Percentiles rank a stretch among this genome's conserved stretches.
These are phyloP conservation scores for Myrica gale DNA, from an alignment of 306 rosid species.

Conservation along the genomic window DNA sequence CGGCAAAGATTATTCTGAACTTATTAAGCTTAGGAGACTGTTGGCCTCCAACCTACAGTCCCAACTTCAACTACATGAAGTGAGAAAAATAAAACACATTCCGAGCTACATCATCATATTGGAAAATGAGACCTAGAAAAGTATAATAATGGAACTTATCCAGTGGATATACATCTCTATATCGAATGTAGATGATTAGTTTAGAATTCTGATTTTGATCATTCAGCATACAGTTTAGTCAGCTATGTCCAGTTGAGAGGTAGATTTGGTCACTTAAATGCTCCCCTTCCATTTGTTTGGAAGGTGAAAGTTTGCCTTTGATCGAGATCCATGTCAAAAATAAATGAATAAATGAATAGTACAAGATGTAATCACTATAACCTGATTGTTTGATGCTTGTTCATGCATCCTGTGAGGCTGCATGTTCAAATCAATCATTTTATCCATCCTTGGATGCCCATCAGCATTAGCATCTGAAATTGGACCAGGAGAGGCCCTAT, in stretches of 20 bases:
- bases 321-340: conserved; percentile 4
- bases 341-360: not conserved
- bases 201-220: not conserved
- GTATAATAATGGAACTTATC: not conserved
- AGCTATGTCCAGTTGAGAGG: not conserved
- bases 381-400: conserved; percentile 87
- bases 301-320: conserved; percentile 1
- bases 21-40: not conserved
- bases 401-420: conserved; percentile 85
- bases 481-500: conserved; percentile 44
- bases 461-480: conserved; percentile 50
- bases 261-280: not conserved
- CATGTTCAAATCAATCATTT: conserved; percentile 90
- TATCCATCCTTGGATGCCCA: conserved; percentile 65
- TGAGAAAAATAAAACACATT: not conserved
- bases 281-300: not conserved
- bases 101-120: too few species aligned
- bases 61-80: not conserved
- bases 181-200: not conserved
- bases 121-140: not conserved
- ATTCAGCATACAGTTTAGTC: not conserved
- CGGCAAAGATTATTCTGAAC: not conserved
- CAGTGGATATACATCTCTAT: not conserved
- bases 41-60: not conserved
- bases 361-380: conserved; percentile 26